Base-by-base conservation (phyloP, 2,329 filamentous ascomycete genomes). In the Paracamarosporium sp. region DNA sequence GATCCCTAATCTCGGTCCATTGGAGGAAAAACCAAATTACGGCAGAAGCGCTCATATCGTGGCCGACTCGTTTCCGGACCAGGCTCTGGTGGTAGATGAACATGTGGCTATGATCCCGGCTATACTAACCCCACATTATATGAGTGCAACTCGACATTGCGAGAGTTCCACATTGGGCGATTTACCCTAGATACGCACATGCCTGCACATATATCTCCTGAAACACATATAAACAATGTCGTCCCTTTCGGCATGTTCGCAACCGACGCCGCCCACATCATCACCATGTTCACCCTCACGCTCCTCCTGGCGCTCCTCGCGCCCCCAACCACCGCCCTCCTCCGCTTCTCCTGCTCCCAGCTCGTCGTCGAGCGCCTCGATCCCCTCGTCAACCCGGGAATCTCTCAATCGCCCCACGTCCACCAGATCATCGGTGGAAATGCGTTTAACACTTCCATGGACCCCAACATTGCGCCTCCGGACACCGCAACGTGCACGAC, bases 271-370 rank as follows among this genome's bases (percentile, higher is more conserved):
- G 24, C 22, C 2, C 43, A 27, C 30, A 20, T 2, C 48, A 33
- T 15, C 53, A 54, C 41, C 30, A 56, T 56, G 48, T 28, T 55
- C n/a, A 8, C 30, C 33, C 45, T 38, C 15, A 8, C 12, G 8
- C 13, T 55, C 5, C 33, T 55, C 6, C 11, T 62, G 13, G 59
- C 55, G 51, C 61, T 68, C n/a, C 45, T 66, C 17, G 61, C 58
- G 45, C 53, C 59, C 22, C 41, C 38, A 13, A 41, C 48, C 4
- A 55, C 66, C 31, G 66, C 66, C 1, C 51, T 66, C 17, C 54
- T 68, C 11, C 62, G 66, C 3, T 68, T 68, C 56, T 59, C 56
- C 7, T 68, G 66, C 57, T 68, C 66, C 17, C 66, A 68, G 43
- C 61, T 67, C 22, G 64, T 67, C 22, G 43, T 65, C 35, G 64